Base-by-base conservation (phyloP, 2,329 filamentous ascomycete genomes). In the Thielaviopsis cerberus region DNA sequence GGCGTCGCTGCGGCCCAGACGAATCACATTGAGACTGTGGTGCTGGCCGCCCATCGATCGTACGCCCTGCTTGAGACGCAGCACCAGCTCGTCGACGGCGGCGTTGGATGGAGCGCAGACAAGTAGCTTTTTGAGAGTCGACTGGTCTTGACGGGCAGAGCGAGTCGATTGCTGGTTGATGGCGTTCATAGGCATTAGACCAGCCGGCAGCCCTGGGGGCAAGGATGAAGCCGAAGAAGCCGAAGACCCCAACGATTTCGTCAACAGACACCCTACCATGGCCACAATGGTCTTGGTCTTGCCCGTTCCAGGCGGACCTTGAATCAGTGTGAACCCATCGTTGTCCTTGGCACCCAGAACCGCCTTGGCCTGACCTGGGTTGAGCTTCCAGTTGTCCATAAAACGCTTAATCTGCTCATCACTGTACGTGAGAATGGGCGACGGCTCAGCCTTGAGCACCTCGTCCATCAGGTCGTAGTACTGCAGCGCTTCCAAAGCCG, bases 41-140 rank as follows among this genome's bases (percentile, higher is more conserved):
- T 75, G 74, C 26, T 81, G 76, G 1, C 92, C 91, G 51, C 78
- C 80, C 60, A 80, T 76, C 0, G 88, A 90, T 66, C 83, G 91
- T 56, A 98, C 78, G 4, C 92, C 92, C 57, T 81, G 75, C 70
- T 94, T 97, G 66, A 98, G 78, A 72, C 92, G 85, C 69, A 96
- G 82, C 20, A 98, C 92, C 62, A 98, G 69, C 69, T 98, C 92
- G 68, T 98, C 92, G 5, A 98, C 92, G 30, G 92, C 92, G 6
- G 92, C 92, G 69, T 98, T 98, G 76, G 90, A 97, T 15, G 92
- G 92, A n/a, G 92, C 92, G 67, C 92, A 98, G 24, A 98, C 88
- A 25, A 98, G 78, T 25, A 98, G 76, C 69, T 97, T 98, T 71
- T 94, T 96, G 1, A 61, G 2, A 17, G 56, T 61, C 4, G 20